Percentiles rank a stretch among this genome's conserved stretches.
Conservation (phyloP, 192 early-diverging fungal species). For the Phlyctochytrium arcticum region DNA sequence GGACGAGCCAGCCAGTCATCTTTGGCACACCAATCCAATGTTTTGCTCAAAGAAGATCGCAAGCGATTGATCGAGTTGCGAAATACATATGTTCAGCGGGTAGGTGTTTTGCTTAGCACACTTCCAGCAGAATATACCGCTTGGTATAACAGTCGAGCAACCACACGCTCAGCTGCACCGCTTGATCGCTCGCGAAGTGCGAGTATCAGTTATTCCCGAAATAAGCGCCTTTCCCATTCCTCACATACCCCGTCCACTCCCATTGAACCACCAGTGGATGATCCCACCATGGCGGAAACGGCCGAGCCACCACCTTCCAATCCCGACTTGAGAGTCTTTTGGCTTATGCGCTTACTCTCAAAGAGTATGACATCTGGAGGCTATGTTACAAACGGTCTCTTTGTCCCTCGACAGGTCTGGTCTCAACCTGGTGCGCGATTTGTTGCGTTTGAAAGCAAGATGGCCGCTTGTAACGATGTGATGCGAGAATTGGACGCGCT, state of each 20-base stretch:
- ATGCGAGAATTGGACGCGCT: background rate
- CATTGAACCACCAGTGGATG: conserved; percentile 9
- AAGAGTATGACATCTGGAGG: conserved; percentile 20
- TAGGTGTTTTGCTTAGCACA: conserved; percentile 18
- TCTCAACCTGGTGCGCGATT: conserved; percentile 17
- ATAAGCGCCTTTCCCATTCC: background rate
- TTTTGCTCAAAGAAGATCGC: background rate
- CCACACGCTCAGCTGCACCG: background rate
- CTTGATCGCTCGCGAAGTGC: background rate
- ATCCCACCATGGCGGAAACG: conserved; percentile 2
- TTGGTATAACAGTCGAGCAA: conserved; percentile 13
- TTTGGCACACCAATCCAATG: no score
- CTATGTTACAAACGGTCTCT: conserved; percentile 10
- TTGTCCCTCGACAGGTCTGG: conserved; percentile 29
- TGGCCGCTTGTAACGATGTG: conserved; percentile 13
- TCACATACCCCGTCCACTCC: background rate
- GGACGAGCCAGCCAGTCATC: background rate
- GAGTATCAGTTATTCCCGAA: background rate
- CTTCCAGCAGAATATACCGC: conserved; percentile 17
- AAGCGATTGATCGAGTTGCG: conserved; percentile 22
- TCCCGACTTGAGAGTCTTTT: conserved; percentile 8
- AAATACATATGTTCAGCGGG: conserved; percentile 24
- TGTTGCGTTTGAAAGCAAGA: conserved; percentile 16
- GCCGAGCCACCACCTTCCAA: conserved; percentile 17
- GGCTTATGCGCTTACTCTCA: conserved; percentile 19